Percentiles rank a stretch among this genome's conserved stretches.
These are phyloP conservation scores for Podaxis rugospora DNA, from an alignment of 768 basidiomycete genomes.

Conservation along the genomic window DNA sequence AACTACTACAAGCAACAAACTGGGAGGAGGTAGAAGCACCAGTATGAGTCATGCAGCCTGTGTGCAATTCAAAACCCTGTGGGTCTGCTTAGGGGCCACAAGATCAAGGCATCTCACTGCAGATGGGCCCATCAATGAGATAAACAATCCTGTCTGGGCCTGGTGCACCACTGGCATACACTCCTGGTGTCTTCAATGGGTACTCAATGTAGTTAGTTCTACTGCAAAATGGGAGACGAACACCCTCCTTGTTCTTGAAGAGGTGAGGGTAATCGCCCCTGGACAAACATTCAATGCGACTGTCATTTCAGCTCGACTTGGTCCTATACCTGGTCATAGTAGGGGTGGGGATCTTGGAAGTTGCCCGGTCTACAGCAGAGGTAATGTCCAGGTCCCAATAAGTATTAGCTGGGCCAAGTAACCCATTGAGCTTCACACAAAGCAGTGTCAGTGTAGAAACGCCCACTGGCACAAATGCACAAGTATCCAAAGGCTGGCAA, in stretches of 20 bases:
- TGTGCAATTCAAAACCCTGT: too few species aligned
- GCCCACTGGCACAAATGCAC: background rate
- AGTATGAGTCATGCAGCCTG: too few species aligned
- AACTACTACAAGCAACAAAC: too few species aligned
- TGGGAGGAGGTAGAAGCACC: too few species aligned
- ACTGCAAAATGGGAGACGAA: background rate
- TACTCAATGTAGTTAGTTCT: background rate
- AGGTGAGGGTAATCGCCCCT: background rate
- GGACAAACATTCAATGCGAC: background rate
- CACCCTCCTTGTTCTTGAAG: background rate
- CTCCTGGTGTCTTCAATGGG: background rate
- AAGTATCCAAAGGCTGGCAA: background rate
- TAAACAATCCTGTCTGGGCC: background rate
- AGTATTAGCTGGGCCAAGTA: background rate
- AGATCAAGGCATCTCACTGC: background rate
- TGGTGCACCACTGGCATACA: background rate
- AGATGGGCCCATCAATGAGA: background rate
- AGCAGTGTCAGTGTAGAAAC: background rate
- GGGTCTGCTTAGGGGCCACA: too few species aligned
- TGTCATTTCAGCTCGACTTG: background rate
- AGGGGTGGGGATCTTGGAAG: background rate
- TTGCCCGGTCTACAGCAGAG: too few species aligned
- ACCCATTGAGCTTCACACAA: background rate
- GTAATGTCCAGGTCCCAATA: background rate
- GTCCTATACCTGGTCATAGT: background rate